phyloP scores from a whole-genome alignment of 2,329 filamentous ascomycete species.

The Xylariales sp. region DNA sequence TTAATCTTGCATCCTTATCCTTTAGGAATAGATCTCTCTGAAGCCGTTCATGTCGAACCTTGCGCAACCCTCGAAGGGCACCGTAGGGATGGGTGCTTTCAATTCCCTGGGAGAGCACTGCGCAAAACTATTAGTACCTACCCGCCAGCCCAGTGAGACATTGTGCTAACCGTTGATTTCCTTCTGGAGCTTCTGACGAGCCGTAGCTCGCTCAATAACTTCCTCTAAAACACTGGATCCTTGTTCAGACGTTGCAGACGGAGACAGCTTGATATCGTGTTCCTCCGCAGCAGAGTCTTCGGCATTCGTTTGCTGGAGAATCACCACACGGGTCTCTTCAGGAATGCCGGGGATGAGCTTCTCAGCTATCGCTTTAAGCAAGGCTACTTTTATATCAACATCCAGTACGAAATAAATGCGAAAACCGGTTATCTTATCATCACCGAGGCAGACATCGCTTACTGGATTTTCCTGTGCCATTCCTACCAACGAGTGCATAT shows the following conservation, averaged over 20 bases:
- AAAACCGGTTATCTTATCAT: no score
- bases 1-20: slow-evolving; percentile 67
- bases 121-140: background rate
- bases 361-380: slow-evolving; percentile 71
- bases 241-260: slow-evolving; percentile 7
- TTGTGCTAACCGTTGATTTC: slow-evolving; percentile 52
- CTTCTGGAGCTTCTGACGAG: slow-evolving; percentile 51
- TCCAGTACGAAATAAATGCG: no score
- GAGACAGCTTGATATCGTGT: slow-evolving; percentile 12
- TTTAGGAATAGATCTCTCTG: slow-evolving; percentile 61
- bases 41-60: slow-evolving; percentile 58
- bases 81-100: slow-evolving; percentile 53
- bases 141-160: background rate
- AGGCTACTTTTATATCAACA: slow-evolving; percentile 37
- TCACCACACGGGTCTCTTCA: slow-evolving; percentile 58
- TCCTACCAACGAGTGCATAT: slow-evolving; percentile 76
- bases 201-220: slow-evolving; percentile 59
- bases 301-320: slow-evolving; percentile 63
- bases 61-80: slow-evolving; percentile 56
- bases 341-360: slow-evolving; percentile 76
- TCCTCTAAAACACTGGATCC: slow-evolving; percentile 55
- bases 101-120: slow-evolving; percentile 56
- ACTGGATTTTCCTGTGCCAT: slow-evolving; percentile 83
- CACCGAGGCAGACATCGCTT: slow-evolving; percentile 18
- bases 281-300: slow-evolving; percentile 24